These are phyloP conservation scores for Aspergillus carbonarius DNA, from an alignment of 2,329 filamentous ascomycete genomes.

Conservation along the genomic window DNA sequence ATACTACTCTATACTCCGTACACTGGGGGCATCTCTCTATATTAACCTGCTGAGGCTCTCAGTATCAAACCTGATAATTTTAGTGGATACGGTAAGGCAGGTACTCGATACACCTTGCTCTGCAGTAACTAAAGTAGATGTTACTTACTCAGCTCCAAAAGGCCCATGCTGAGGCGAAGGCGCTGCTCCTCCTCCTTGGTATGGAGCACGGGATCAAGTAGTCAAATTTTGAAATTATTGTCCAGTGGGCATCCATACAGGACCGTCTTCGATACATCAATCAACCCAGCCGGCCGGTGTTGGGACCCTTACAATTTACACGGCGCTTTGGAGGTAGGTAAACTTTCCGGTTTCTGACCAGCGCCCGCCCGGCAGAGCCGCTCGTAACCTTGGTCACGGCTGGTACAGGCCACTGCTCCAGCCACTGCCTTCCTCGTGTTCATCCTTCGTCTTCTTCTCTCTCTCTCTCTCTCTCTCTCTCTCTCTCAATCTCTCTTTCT, in stretches of 20 bases:
- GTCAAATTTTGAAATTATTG: not conserved
- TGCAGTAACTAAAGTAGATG: not conserved
- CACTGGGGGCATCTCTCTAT: not conserved
- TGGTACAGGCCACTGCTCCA: constrained; percentile 12
- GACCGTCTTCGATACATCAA: not conserved
- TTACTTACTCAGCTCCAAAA: not conserved
- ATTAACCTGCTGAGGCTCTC: not conserved
- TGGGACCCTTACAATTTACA: not conserved
- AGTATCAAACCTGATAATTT: not conserved
- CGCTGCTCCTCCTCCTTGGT: not conserved
- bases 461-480: too few species aligned
- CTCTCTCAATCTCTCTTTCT: too few species aligned
- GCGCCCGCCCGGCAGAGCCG: constrained; percentile 15
- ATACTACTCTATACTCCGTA: too few species aligned
- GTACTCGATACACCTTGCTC: too few species aligned
- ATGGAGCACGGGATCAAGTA: not conserved
- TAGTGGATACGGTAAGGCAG: not conserved
- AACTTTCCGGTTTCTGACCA: constrained; percentile 4
- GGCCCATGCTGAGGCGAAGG: not conserved
- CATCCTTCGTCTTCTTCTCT: too few species aligned
- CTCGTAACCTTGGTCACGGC: constrained; percentile 10
- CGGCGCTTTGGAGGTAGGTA: not conserved
- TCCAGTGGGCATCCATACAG: not conserved
- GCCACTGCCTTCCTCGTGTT: constrained; percentile 17
- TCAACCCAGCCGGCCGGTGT: not conserved